These are phyloP conservation scores for Erigeron canadensis DNA, from an alignment of 129 eudicot genomes.

Conservation along the genomic window DNA sequence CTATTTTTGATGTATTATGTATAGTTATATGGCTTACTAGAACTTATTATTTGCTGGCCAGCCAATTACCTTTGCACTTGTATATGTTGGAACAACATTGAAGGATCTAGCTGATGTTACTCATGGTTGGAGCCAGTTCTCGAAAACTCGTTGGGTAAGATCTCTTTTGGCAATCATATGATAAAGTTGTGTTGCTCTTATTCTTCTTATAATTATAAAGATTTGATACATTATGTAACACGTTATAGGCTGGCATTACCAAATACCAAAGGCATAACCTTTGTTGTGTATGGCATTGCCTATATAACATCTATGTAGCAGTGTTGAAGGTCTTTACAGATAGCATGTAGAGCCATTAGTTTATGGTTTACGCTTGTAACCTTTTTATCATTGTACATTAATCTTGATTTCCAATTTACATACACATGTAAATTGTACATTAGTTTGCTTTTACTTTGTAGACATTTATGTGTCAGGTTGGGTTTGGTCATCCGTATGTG, in stretches of 20 bases:
- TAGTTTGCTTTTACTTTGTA: too few relatives aligned
- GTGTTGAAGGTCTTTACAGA: too few relatives aligned
- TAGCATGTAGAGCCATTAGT: too few relatives aligned
- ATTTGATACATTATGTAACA: background rate
- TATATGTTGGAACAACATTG: slow-evolving; percentile 83
- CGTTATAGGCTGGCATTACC: background rate
- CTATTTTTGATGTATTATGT: background rate
- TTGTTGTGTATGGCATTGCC: background rate
- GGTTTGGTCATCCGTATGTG: too few relatives aligned
- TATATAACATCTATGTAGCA: too few relatives aligned
- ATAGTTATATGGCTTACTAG: background rate
- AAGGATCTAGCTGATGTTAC: slow-evolving; percentile 90
- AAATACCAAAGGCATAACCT: background rate
- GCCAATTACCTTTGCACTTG: slow-evolving; percentile 88
- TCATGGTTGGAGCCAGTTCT: slow-evolving; percentile 80
- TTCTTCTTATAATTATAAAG: background rate
- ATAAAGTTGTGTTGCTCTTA: background rate
- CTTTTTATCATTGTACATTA: too few relatives aligned
- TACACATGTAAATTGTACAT: too few relatives aligned
- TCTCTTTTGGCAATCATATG: background rate
- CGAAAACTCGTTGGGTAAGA: slow-evolving; percentile 86
- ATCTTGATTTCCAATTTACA: too few relatives aligned
- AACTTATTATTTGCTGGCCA: slow-evolving; percentile 30
- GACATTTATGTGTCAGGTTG: too few relatives aligned
- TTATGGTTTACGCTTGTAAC: too few relatives aligned